These are phyloP conservation scores for Anethum foeniculum DNA, from an alignment of 140 eudicot species.

Conservation along the genomic window DNA sequence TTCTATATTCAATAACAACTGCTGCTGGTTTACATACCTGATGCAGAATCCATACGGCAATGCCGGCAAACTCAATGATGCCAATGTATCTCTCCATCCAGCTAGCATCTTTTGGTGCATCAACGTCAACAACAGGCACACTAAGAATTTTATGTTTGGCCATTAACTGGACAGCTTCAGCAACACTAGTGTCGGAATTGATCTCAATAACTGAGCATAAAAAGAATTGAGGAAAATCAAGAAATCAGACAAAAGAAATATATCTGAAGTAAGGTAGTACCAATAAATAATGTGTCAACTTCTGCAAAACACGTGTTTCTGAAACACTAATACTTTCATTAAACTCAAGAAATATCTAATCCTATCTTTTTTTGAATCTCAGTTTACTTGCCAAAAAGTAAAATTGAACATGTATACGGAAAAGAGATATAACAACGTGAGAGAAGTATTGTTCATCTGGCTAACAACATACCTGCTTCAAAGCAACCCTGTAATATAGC, in stretches of 20 bases:
- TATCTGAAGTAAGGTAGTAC: background rate
- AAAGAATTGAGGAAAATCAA: background rate
- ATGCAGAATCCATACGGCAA: slow-evolving; percentile 84
- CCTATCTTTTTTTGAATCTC: background rate
- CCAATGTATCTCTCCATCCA: slow-evolving; percentile 95
- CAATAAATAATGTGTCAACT: background rate
- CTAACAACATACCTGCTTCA: background rate
- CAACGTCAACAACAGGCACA: slow-evolving; percentile 77
- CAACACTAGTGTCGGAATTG: slow-evolving; percentile 69
- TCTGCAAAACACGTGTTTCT: background rate
- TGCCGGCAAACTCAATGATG: slow-evolving; percentile 89
- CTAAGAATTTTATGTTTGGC: slow-evolving; percentile 67
- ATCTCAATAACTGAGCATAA: slow-evolving; percentile 60
- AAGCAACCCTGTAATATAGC: background rate
- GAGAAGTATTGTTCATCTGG: background rate
- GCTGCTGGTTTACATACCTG: slow-evolving; percentile 45
- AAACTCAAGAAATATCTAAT: background rate
- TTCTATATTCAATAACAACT: background rate
- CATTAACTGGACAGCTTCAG: slow-evolving; percentile 77
- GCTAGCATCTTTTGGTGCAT: slow-evolving; percentile 81
- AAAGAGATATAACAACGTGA: background rate
- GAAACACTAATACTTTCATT: background rate
- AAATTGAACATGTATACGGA: background rate
- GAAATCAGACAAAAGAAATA: background rate
- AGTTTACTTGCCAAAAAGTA: background rate